Percentiles rank a stretch among this genome's conserved stretches.
phyloP scores from a whole-genome alignment of 108 stramenopile genomes.

The Fragilaria radians region DNA sequence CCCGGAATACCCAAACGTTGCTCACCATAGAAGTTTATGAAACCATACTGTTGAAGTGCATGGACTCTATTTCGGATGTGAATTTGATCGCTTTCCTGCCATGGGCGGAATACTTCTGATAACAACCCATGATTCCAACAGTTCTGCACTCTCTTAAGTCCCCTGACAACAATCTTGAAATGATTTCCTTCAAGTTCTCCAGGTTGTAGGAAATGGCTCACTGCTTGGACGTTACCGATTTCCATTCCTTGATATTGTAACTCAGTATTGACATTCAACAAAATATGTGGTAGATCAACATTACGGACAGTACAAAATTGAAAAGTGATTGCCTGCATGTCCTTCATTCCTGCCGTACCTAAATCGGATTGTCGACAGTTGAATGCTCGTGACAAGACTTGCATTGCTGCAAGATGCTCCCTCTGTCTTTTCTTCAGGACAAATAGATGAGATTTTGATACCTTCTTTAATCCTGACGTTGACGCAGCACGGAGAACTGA shows the following conservation, averaged over 20 bases:
- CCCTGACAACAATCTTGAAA: constrained; percentile 56
- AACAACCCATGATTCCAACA: constrained; percentile 2
- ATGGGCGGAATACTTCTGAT: constrained; percentile 33
- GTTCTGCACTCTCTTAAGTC: constrained; percentile 40
- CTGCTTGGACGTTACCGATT: constrained; percentile 24
- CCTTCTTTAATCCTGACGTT: constrained; percentile 17
- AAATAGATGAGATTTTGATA: constrained; percentile 20
- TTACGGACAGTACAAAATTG: constrained; percentile 75
- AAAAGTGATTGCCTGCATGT: constrained; percentile 80
- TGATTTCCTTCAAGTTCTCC: constrained; percentile 63
- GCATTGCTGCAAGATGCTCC: constrained; percentile 63
- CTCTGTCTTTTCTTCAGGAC: constrained; percentile 62
- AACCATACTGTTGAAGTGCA: constrained; percentile 39
- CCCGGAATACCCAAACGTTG: constrained; percentile 81
- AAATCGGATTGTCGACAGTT: constrained; percentile 61
- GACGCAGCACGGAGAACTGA: constrained; percentile 17
- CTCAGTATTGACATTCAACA: constrained; percentile 18
- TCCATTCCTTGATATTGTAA: constrained; percentile 21
- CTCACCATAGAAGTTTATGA: constrained; percentile 86
- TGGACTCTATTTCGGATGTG: constrained; percentile 34
- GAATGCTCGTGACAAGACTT: constrained; percentile 35
- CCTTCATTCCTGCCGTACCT: constrained; percentile 79
- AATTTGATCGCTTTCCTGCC: constrained; percentile 38
- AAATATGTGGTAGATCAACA: constrained; percentile 14
- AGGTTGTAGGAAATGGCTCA: constrained; percentile 25